Base-by-base conservation (phyloP, 2,329 filamentous ascomycete genomes). In the Helotiales sp. region DNA sequence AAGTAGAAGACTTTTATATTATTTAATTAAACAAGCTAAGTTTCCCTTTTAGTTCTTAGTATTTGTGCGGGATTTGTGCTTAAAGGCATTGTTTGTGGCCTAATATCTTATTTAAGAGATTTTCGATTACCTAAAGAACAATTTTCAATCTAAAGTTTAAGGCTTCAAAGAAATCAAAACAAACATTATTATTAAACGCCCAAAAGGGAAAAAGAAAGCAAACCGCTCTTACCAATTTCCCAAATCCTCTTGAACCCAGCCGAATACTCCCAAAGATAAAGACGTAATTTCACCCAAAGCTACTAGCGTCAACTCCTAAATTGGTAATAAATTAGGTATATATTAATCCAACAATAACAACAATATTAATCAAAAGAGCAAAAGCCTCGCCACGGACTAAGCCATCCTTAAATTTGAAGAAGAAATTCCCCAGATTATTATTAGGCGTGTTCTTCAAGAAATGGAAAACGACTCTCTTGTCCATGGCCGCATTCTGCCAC, bases 171-270 rank as follows among this genome's bases (percentile, higher is more conserved):
- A 40, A 40, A 5, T 2, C 34, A 15, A 40, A 15, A 40, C 34
- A 40, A 40, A 1, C 34, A 40, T 15, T 40, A 40, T 15, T 2
- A 6, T 40, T 15, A 40, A 40, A 40, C 34, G 34, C 34, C 34
- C 3, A 40, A 40, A 40, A 40, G 34, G 34, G 54, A 64, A 17
- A 30, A 67, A 67, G 54, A 10, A 64, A 61, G 3, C 13, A 67
- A 54, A 64, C 61, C 37, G 24, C 20, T 24, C 37, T 47, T 64
- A 67, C 37, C 43, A 22, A 28, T 43, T 47, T 67, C 52, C 61
- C 6, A 64, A 64, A 45, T 61, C 55, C 45, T 64, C 61, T 67
- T 4, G 43, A 15, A n/a, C n/a, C n/a, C n/a, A n/a, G n/a, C n/a
- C n/a, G n/a, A n/a, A n/a, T n/a, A n/a, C n/a, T n/a, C n/a, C 45